Conservation (phyloP, 257 asterid genomes). For the Solanum bulbocastanum region DNA sequence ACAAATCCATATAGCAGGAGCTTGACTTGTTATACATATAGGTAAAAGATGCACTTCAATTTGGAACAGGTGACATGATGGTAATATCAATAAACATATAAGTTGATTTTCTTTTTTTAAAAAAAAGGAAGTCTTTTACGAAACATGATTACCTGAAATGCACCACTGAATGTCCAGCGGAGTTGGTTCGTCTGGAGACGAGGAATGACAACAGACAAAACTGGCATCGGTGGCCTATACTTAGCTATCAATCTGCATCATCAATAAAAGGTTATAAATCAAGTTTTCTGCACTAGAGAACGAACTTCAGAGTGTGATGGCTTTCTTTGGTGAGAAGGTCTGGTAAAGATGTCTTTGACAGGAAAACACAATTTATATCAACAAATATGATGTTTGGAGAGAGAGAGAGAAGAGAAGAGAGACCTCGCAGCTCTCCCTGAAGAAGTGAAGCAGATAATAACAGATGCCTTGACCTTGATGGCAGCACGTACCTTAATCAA, state of each 20-base stretch:
- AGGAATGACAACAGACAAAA: conserved; percentile 85
- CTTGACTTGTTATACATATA: not conserved
- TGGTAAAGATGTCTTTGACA: not conserved
- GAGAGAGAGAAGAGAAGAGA: not conserved
- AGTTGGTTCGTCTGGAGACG: conserved; percentile 78
- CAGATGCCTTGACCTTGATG: conserved; percentile 89
- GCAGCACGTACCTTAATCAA: conserved; percentile 77
- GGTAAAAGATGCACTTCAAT: not conserved
- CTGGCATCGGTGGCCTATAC: conserved; percentile 96
- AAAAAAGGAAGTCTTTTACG: not conserved
- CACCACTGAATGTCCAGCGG: conserved; percentile 84
- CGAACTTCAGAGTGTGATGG: not conserved
- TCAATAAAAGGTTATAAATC: not conserved
- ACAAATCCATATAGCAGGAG: not conserved
- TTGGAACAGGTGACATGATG: not conserved
- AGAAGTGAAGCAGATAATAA: conserved; percentile 86
- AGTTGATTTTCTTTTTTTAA: not conserved
- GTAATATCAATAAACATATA: not conserved
- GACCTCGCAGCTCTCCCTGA: conserved; percentile 98
- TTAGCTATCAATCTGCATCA: conserved; percentile 69
- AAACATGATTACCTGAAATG: conserved; percentile 61
- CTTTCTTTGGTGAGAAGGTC: not conserved
- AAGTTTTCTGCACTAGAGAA: not conserved
- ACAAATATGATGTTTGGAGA: not conserved
- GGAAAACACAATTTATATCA: not conserved